These are phyloP conservation scores for Crepidotus variabilis DNA, from an alignment of 768 basidiomycete genomes.

Conservation along the genomic window DNA sequence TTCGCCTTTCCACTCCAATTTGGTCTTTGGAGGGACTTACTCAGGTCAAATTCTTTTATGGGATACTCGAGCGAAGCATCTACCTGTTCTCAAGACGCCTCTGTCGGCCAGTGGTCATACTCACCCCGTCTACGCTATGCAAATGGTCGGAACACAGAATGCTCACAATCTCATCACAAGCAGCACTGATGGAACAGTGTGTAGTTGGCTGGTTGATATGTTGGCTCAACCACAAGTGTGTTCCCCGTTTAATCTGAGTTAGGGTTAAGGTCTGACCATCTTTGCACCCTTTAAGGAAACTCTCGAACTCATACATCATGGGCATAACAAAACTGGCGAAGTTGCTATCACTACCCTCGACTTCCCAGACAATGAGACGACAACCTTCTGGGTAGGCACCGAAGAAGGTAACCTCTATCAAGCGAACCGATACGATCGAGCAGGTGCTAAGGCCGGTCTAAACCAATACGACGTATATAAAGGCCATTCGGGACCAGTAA, in stretches of 20 bases:
- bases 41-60: conserved; percentile 97
- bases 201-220: conserved; percentile 99
- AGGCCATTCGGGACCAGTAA: conserved; percentile 91
- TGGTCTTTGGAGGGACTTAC: conserved; percentile 98
- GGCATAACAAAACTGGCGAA: conserved; percentile 95
- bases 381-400: conserved; percentile 96
- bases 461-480: conserved; percentile 92
- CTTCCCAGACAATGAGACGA: conserved; percentile 95
- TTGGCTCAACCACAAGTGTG: conserved; percentile 92
- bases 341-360: conserved; percentile 92
- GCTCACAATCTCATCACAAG: conserved; percentile 96
- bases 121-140: conserved; percentile 97
- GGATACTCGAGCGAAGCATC: conserved; percentile 96
- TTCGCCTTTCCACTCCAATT: conserved; percentile 96
- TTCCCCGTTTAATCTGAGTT: too few species aligned
- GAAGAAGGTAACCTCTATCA: conserved; percentile 98
- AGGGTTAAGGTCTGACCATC: not conserved
- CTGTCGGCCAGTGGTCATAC: conserved; percentile 95
- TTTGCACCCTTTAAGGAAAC: conserved; percentile 69
- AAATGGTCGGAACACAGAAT: conserved; percentile 98
- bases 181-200: conserved; percentile 95
- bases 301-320: conserved; percentile 81
- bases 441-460: conserved; percentile 93
- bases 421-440: conserved; percentile 95
- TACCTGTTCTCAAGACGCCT: conserved; percentile 95